phyloP scores from a whole-genome alignment of 768 basidiomycete genomes.

The Tubosaeta sp. region DNA sequence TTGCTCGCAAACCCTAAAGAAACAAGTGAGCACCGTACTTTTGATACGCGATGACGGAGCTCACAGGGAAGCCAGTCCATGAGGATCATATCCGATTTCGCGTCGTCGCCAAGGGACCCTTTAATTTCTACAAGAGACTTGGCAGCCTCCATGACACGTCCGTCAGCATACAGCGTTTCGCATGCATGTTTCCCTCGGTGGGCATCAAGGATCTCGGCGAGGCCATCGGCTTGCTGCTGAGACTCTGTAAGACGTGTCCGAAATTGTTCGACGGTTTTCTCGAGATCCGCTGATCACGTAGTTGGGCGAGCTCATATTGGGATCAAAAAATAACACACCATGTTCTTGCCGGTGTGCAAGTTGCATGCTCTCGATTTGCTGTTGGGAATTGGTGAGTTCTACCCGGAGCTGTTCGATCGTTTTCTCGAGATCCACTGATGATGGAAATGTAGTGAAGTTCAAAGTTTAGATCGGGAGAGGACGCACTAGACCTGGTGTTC shows the following conservation, averaged over 20 bases:
- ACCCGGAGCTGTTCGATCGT: background rate
- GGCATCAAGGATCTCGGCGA: background rate
- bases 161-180: background rate
- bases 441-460: too few relatives aligned
- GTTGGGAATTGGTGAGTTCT: background rate
- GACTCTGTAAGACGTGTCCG: background rate
- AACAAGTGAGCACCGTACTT: background rate
- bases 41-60: background rate
- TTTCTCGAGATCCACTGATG: background rate
- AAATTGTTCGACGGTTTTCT: background rate
- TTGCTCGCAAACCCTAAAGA: too few relatives aligned
- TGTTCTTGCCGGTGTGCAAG: too few relatives aligned
- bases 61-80: background rate
- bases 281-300: too few relatives aligned
- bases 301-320: too few relatives aligned
- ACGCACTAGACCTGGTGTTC: background rate
- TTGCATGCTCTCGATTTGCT: background rate
- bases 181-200: background rate
- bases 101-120: background rate
- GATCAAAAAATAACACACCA: too few relatives aligned
- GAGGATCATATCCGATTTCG: background rate
- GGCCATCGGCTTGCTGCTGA: background rate
- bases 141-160: background rate
- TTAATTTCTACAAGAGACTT: background rate
- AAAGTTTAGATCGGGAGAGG: background rate